Evolutionary conservation across 495 filamentous ascomycete species (phyloP), one percentile per base, ranked within the genome.

Genomic region (Aspergillus conjunctus): DNA sequence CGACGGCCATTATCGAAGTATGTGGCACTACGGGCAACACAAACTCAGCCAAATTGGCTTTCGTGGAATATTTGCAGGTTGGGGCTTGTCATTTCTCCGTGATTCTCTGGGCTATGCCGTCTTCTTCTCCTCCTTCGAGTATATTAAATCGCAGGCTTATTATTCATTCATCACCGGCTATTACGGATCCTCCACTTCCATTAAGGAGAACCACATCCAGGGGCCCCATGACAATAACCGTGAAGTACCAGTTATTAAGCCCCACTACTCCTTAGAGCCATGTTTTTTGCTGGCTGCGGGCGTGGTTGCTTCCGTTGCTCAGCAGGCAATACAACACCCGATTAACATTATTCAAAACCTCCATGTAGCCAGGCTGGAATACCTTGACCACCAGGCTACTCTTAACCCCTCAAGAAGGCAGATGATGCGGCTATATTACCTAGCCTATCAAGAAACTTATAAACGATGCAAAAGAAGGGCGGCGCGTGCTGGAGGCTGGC

Each of bases 51-150:
- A 91, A 52, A 96, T 97, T 62, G 92, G 92, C 12, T 60, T 86
- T 1, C 84, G 88, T 30, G 92, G 92, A 3, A 82, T 96, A 12
- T 93, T 93, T 69, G 89, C 91, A 0, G 92, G 92, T 18, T 96
- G 86, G 85, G 77, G 83, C 14, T 74, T 97, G 8, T 89, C 87
- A 0, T 86, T 95, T 49, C 17, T 91, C 26, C 92, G 92, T 65
- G 92, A 97, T 69, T 84, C 90, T 15, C 75, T 94, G 30, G 92
- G 92, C 1, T 89, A 86, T 66, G 92, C 87, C 9, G 72, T 91
- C 15, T 97, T 96, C 77, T 97, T 97, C 73, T 83, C 86, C 33
- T 84, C 83, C 1, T 97, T 97, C 64, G 92, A 97, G 73, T 92
- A 85, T 53, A 76, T 95, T 64, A 96, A 97, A 70, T 87, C 88